Percentiles rank a stretch among this genome's conserved stretches.
phyloP scores from a whole-genome alignment of 305 asterid species.

The Fraxinus greggii region DNA sequence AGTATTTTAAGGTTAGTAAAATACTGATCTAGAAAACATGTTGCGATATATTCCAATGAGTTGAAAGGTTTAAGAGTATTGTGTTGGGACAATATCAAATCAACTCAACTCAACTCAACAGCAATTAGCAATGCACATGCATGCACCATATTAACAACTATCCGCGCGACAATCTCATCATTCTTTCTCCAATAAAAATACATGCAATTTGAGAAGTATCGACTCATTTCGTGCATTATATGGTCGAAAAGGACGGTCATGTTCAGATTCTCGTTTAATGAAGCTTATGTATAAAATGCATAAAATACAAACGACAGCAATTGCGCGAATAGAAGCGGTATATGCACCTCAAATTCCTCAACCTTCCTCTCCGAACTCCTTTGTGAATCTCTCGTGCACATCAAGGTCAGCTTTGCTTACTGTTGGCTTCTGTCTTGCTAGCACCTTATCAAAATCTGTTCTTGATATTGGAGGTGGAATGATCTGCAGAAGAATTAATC shows the following conservation, averaged over 20 bases:
- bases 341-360: conserved; percentile 13
- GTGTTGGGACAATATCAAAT: neutral
- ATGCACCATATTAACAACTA: conserved; percentile 15
- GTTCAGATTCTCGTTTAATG: neutral
- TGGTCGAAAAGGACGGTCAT: neutral
- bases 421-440: conserved; percentile 84
- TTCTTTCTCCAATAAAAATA: neutral
- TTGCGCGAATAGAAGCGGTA: neutral
- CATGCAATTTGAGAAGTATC: neutral
- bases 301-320: neutral
- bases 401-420: conserved; percentile 66
- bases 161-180: neutral
- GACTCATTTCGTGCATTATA: neutral
- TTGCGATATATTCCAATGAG: neutral
- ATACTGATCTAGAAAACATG: neutral
- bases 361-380: conserved; percentile 48
- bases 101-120: neutral
- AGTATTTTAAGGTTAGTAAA: neutral
- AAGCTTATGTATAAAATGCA: neutral
- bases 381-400: conserved; percentile 41
- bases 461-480: conserved; percentile 86
- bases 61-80: neutral
- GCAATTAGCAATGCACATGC: neutral
- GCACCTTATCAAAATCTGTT: conserved; percentile 81
- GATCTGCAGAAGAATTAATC: conserved; percentile 48